Conservation (phyloP, 2,329 filamentous ascomycete species). For the Thelonectria rubi region DNA sequence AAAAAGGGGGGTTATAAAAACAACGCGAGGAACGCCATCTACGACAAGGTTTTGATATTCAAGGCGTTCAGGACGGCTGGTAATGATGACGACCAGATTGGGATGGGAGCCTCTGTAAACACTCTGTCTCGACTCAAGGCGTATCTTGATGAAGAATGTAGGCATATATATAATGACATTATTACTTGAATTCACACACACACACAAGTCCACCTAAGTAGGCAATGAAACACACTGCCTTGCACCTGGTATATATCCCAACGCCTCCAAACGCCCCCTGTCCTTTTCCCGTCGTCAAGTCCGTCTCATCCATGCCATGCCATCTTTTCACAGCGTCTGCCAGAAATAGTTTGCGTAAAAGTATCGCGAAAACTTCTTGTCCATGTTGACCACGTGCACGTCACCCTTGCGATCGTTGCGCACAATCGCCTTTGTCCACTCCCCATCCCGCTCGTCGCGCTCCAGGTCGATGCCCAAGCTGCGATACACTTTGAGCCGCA, state of each 20-base stretch:
- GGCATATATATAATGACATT: neutral
- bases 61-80: conserved; percentile 10
- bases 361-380: conserved; percentile 88
- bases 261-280: conserved; percentile 31
- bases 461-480: conserved; percentile 91
- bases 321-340: conserved; percentile 73
- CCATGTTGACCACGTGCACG: conserved; percentile 93
- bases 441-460: conserved; percentile 74
- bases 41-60: conserved; percentile 12
- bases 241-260: conserved; percentile 31
- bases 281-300: neutral
- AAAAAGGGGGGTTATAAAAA: conserved; percentile 3
- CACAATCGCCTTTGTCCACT: conserved; percentile 86
- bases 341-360: conserved; percentile 98
- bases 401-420: conserved; percentile 88
- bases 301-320: conserved; percentile 18
- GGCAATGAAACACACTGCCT: neutral
- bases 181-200: neutral
- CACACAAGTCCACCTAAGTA: neutral
- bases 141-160: neutral
- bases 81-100: conserved; percentile 8
- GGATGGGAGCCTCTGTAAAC: neutral
- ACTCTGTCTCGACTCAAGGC: neutral
- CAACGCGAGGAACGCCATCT: conserved; percentile 13
- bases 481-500: conserved; percentile 90